These are phyloP conservation scores for Aspergillus viridinutans DNA, from an alignment of 2,329 filamentous ascomycete genomes.

Conservation along the genomic window DNA sequence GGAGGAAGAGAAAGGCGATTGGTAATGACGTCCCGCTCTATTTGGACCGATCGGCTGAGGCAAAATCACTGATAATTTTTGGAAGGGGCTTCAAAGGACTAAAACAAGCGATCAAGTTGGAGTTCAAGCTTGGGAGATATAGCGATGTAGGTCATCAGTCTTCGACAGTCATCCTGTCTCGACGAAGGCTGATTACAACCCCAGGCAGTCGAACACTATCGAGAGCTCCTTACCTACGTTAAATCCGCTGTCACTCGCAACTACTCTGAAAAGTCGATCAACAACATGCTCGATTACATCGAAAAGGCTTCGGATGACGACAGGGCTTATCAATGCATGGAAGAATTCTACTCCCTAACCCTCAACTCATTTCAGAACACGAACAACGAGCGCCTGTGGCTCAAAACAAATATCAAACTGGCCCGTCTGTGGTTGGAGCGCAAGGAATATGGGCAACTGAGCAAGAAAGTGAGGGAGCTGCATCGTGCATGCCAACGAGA, in stretches of 20 bases:
- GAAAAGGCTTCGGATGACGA: conserved; percentile 80
- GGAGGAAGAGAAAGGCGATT: conserved; percentile 90
- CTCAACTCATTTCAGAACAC: conserved; percentile 93
- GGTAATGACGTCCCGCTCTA: conserved; percentile 46
- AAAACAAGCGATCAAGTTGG: conserved; percentile 96
- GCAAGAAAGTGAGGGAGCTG: conserved; percentile 79
- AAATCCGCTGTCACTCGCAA: conserved; percentile 95
- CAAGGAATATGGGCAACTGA: conserved; percentile 77
- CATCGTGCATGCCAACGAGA: conserved; percentile 83
- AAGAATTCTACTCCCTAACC: conserved; percentile 90
- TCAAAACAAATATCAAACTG: conserved; percentile 98
- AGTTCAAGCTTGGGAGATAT: conserved; percentile 88
- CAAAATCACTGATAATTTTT: conserved; percentile 18
- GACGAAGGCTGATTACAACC: conserved; percentile 1
- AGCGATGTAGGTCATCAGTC: conserved; percentile 59
- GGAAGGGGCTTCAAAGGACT: conserved; percentile 84
- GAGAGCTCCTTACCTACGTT: conserved; percentile 92
- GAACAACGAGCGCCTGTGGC: conserved; percentile 94
- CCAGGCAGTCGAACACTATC: conserved; percentile 87
- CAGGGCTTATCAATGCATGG: conserved; percentile 75
- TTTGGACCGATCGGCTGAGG: not conserved
- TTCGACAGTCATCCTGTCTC: not conserved
- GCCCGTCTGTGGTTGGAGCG: conserved; percentile 86
- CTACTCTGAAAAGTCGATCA: conserved; percentile 98
- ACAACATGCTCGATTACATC: conserved; percentile 97